Percentiles rank a stretch among this genome's conserved stretches.
phyloP scores from a whole-genome alignment of 306 rosid species.

The Hippophae gyantsensis region DNA sequence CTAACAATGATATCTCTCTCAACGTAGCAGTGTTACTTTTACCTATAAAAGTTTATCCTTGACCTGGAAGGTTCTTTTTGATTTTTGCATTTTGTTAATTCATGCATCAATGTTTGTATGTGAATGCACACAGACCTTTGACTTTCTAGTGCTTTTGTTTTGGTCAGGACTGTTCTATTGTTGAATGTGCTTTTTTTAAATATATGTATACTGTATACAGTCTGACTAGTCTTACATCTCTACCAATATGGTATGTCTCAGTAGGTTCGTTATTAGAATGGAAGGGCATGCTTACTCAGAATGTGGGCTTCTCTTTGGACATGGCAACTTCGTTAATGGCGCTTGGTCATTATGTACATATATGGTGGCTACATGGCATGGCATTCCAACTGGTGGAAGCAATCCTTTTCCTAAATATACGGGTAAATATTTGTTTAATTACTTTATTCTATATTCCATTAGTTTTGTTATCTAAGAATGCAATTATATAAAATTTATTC shows the following conservation, averaged over 20 bases:
- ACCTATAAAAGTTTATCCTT: background rate
- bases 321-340: slow-evolving; percentile 87
- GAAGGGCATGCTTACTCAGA: slow-evolving; percentile 79
- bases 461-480: background rate
- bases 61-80: background rate
- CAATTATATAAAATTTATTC: background rate
- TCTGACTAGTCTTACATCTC: no score
- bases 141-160: no score
- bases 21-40: background rate
- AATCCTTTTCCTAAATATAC: slow-evolving; percentile 79
- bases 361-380: slow-evolving; percentile 99
- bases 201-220: no score
- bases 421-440: slow-evolving; percentile 46
- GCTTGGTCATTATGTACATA: slow-evolving; percentile 85
- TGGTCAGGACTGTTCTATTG: no score
- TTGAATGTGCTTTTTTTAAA: no score
- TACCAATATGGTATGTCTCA: slow-evolving; percentile 14
- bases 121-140: no score
- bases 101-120: background rate
- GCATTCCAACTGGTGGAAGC: slow-evolving; percentile 92
- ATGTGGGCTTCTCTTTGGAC: slow-evolving; percentile 79
- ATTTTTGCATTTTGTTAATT: background rate
- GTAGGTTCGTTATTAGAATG: slow-evolving; percentile 87
- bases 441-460: slow-evolving; percentile 19
- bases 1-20: background rate